Percentiles rank a stretch among this genome's conserved stretches.
These are phyloP conservation scores for Marasmius fiardii DNA, from an alignment of 1,284 basidiomycete genomes.

Conservation along the genomic window DNA sequence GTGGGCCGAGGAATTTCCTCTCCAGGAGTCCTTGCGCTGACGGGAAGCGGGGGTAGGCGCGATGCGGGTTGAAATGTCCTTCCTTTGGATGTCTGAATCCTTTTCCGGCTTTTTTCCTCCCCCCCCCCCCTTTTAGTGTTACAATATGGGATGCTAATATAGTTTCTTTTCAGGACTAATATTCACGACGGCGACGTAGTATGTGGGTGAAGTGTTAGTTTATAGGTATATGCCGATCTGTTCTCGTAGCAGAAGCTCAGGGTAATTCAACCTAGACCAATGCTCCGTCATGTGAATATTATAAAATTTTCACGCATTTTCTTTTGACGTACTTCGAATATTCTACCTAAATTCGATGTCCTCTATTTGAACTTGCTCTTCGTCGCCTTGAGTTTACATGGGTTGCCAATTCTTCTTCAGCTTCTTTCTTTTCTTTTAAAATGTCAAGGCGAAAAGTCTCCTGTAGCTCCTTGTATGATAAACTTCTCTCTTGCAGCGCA, in stretches of 20 bases:
- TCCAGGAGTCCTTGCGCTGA: slow-evolving; percentile 52
- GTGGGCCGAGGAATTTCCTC: slow-evolving; percentile 51
- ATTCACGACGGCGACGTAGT: no score
- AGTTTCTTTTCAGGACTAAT: no score
- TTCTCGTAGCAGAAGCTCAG: no score
- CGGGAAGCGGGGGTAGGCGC: slow-evolving; percentile 54
- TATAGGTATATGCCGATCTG: no score
- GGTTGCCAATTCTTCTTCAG: neutral
- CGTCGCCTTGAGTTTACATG: neutral
- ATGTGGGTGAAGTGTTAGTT: no score
- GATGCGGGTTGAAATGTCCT: slow-evolving; percentile 57
- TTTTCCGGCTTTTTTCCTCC: slow-evolving; percentile 21
- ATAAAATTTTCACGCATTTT: no score
- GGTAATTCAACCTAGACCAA: no score
- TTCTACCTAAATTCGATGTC: no score
- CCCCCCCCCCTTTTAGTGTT: neutral
- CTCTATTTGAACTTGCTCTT: neutral
- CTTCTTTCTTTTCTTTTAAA: neutral
- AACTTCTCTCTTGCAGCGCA: slow-evolving; percentile 9
- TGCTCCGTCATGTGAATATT: no score
- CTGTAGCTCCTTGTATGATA: slow-evolving; percentile 8
- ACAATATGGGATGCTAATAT: neutral
- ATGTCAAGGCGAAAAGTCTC: neutral
- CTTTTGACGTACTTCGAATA: no score
- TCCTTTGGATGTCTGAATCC: slow-evolving; percentile 80